Conservation (phyloP, 306 rosid species). For the Cucurbita maxima region DNA sequence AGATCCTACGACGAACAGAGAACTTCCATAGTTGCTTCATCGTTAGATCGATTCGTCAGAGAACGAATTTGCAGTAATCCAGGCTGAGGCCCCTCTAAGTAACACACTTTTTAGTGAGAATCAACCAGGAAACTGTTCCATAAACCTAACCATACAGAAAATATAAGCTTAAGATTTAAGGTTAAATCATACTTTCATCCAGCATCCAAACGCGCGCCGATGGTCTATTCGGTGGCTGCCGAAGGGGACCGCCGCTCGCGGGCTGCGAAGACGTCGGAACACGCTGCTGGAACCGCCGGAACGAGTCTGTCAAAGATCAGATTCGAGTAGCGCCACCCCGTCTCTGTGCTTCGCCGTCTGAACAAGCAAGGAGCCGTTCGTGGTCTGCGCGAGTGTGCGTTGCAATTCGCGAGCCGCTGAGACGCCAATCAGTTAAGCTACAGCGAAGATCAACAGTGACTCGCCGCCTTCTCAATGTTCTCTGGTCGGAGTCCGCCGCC, state of each 20-base stretch:
- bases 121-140: neutral
- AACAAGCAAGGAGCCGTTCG: too few relatives aligned
- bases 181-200: neutral
- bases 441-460: neutral
- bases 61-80: neutral
- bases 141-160: neutral
- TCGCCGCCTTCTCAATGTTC: neutral
- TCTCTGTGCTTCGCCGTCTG: too few relatives aligned
- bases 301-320: too few relatives aligned
- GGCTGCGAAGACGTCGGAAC: too few relatives aligned
- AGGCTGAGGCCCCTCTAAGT: neutral
- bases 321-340: too few relatives aligned
- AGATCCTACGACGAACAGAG: constrained; percentile 19
- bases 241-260: neutral
- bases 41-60: neutral
- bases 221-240: neutral
- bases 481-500: neutral
- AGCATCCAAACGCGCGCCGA: neutral
- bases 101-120: neutral
- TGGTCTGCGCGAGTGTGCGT: too few relatives aligned
- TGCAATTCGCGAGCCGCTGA: too few relatives aligned
- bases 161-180: neutral
- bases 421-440: neutral
- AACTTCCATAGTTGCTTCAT: constrained; percentile 52
- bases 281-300: too few relatives aligned